Evolutionary conservation across 352 stramenopile genomes (phyloP).

Genomic region (Aphanomyces astaci): DNA sequence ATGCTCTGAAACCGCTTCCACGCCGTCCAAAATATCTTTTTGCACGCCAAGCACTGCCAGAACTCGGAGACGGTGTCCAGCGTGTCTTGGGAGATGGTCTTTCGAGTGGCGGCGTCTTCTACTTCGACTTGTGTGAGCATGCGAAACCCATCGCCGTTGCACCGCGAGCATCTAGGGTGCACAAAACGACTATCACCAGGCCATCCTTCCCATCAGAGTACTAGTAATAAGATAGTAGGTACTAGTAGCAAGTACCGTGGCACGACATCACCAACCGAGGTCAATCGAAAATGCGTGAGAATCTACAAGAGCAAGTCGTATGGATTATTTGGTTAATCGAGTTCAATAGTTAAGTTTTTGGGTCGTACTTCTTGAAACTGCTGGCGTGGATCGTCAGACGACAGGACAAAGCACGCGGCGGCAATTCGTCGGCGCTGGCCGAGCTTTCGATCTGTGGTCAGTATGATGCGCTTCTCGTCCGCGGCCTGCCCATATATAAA

Average conservation of each 20-base stretch:
- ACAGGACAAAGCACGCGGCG: slow-evolving; percentile 1
- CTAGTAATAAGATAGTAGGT: too few relatives aligned
- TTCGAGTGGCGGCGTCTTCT: neutral
- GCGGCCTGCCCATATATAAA: neutral
- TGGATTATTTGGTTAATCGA: too few relatives aligned
- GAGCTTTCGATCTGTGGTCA: slow-evolving; percentile 6
- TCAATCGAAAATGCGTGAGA: slow-evolving; percentile 4
- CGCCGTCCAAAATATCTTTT: slow-evolving; percentile 18
- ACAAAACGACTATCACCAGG: neutral
- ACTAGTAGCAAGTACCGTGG: too few relatives aligned
- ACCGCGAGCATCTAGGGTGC: slow-evolving; percentile 7
- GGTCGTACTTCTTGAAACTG: neutral
- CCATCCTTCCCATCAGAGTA: too few relatives aligned
- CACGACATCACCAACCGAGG: neutral
- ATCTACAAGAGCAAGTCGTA: too few relatives aligned
- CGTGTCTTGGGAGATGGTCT: neutral
- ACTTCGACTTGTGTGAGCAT: neutral
- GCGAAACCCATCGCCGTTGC: slow-evolving; percentile 8
- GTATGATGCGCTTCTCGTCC: neutral
- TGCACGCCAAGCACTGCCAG: slow-evolving; percentile 4
- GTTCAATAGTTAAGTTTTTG: too few relatives aligned
- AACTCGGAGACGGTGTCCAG: neutral
- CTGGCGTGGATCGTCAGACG: slow-evolving; percentile 3
- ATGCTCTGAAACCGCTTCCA: slow-evolving; percentile 16
- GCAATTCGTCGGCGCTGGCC: neutral